Base-by-base conservation (phyloP, 1,284 basidiomycete genomes). In the Ustilago hordei region DNA sequence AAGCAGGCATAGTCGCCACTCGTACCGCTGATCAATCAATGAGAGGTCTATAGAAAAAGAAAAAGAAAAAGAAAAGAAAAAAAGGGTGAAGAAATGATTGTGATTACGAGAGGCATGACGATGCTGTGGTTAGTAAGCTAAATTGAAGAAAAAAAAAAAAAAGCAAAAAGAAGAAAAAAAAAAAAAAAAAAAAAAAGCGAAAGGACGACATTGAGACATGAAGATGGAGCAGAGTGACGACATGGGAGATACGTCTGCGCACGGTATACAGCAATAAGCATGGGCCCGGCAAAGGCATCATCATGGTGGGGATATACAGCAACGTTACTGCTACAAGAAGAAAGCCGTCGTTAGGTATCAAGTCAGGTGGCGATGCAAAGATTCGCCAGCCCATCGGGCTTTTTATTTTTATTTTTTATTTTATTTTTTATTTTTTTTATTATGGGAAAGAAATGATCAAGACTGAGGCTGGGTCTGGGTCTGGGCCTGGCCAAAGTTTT, bases 401-500 rank as follows among this genome's bases (percentile, higher is more conserved):
- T 28, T 23, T 23, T 23, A 2, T 23, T 23, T 23, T 28, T 28
- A 2, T 28, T 28, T 28, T 28, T 28, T 28, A 2, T 19, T 45
- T 45, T 45, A 1, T 19, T 17, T 45, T 45, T 19, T 17, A 4
- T 19, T 19, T 8, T 45, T 19, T 19, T n/a, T n/a, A n/a, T 19
- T 19, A 19, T 19, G 19, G 34, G 28, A 19, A 3, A n/a, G 48
- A 36, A 48, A 53, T 8, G 62, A 50, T 23, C 41, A 50, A 23
- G 48, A 43, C 28, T 34, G 19, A 17, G 28, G 34, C 34, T 55
- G 53, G n/a, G 28, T 47, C 34, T 55, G 53, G n/a, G 28, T 47
- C 36, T 76, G 58, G 11, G 39, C 47, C 47, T 76, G 68, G 19
- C 64, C 39, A 34, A 76, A 76, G 43, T 70, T 63, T 55, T 64